Evolutionary conservation across 164 flowering plant species (phyloP), one percentile per base, ranked within the genome.

Genomic region (Vitis labrusca): DNA sequence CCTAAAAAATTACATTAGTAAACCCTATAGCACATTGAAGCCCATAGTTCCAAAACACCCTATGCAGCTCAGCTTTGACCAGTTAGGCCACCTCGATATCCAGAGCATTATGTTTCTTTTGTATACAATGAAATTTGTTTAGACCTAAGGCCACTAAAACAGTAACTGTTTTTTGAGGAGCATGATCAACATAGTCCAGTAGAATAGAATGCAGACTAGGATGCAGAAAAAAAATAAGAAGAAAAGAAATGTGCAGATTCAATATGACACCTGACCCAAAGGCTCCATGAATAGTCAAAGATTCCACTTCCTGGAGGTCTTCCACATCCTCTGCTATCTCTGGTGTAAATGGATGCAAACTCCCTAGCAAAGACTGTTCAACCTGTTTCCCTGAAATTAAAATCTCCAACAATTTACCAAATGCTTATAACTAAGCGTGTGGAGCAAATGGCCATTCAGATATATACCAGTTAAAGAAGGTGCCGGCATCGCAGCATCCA

Each of bases 401-500:
- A 65, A 50, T 47, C 32, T 50, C n/a, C 3, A 59, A 13, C 11
- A 63, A 37, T n/a, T 37, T 30, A 56, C 14, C 47, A 56, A 62
- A 64, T 8, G 10, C 23, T 13, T 2, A 60, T 29, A 27, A 66
- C 16, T 37, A n/a, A 16, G 8, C 29, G 57, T n/a, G 4, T 17
- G 59, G 50, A 51, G 58, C 13, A 13, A 56, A 60, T 10, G 29
- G 12, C 19, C 6, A 49, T 51, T 65, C 23, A 55, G 15, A 50
- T 48, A 63, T 27, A 50, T 86, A 90, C 98, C 93, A 63, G 71
- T 64, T 76, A 88, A 63, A 72, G 88, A 69, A 62, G 98, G 90
- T 55, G 93, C 89, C 51, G 99, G 99, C 88, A 95, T 88, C 44
- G 98, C 86, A 69, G 78, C 82, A 82, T 95, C 98, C 75, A 95